Evolutionary conservation across 2,329 filamentous ascomycete genomes (phyloP).

Genomic region (Diaporthe vexans): DNA sequence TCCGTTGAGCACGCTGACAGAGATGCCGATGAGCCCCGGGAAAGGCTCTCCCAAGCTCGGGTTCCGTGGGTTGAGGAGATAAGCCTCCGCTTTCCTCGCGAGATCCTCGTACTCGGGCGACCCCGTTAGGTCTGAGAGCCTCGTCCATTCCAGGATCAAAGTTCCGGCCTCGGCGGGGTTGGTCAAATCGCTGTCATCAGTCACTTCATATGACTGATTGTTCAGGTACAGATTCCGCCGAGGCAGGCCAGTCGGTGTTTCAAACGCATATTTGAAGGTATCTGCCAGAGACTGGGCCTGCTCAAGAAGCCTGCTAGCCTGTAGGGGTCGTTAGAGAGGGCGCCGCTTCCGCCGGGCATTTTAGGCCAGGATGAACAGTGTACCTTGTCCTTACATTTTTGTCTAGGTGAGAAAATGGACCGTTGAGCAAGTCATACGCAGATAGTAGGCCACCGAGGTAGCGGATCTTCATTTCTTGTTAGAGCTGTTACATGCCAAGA

Average conservation of each 20-base stretch:
- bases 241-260: constrained; percentile 17
- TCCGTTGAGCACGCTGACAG: constrained; percentile 13
- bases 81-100: constrained; percentile 5
- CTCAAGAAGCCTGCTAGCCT: constrained; percentile 16
- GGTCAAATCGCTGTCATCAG: constrained; percentile 1
- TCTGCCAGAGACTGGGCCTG: constrained; percentile 25
- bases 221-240: constrained; percentile 5
- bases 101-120: constrained; percentile 20
- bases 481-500: neutral
- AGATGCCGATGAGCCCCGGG: constrained; percentile 12
- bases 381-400: neutral
- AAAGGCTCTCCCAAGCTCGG: constrained; percentile 10
- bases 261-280: constrained; percentile 33
- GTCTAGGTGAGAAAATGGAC: constrained; percentile 14
- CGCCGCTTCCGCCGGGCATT: neutral
- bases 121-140: constrained; percentile 26
- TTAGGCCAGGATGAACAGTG: rapidly evolving
- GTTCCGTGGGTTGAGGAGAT: neutral
- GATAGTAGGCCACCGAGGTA: constrained; percentile 20
- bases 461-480: neutral
- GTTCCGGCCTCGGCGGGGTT: constrained; percentile 21
- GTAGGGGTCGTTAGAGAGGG: neutral
- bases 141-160: constrained; percentile 26
- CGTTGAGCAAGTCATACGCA: constrained; percentile 13
- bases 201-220: constrained; percentile 23